phyloP scores from a whole-genome alignment of 495 filamentous ascomycete genomes.

The Neurospora terricola region DNA sequence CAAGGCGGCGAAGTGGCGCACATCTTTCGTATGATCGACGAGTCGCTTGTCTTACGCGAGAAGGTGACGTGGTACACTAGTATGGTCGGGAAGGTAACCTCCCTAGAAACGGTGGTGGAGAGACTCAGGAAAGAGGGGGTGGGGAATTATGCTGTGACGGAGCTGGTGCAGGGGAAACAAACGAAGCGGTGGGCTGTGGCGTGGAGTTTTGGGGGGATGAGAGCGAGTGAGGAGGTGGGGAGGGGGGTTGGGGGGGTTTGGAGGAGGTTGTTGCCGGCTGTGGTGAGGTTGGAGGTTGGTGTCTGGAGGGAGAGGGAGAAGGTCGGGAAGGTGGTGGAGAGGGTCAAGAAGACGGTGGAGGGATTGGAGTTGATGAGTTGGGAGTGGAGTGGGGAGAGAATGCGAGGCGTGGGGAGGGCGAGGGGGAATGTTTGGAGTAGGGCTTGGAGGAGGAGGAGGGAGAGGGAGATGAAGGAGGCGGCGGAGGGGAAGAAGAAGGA shows the following conservation, averaged over 20 bases:
- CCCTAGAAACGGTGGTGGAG: conserved; percentile 53
- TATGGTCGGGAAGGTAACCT: conserved; percentile 80
- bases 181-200: conserved; percentile 82
- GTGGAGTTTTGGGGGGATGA: conserved; percentile 68
- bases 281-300: conserved; percentile 33
- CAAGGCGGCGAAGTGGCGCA: conserved; percentile 77
- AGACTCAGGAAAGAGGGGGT: conserved; percentile 48
- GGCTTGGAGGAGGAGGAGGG: conserved; percentile 31
- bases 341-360: conserved; percentile 15
- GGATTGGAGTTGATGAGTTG: conserved; percentile 51
- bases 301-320: not conserved
- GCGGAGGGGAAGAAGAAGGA: not conserved
- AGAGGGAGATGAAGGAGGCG: conserved; percentile 3
- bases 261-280: conserved; percentile 48
- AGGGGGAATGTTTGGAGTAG: conserved; percentile 42
- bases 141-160: conserved; percentile 72
- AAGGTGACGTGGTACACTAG: conserved; percentile 78
- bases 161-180: conserved; percentile 72
- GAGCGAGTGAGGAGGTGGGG: conserved; percentile 25
- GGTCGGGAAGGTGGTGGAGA: conserved; percentile 6
- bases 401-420: conserved; percentile 27
- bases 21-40: conserved; percentile 60
- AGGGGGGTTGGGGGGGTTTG: conserved; percentile 22
- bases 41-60: conserved; percentile 52
- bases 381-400: conserved; percentile 26